phyloP scores from a whole-genome alignment of 257 asterid genomes.

The Jacaranda mimosifolia region DNA sequence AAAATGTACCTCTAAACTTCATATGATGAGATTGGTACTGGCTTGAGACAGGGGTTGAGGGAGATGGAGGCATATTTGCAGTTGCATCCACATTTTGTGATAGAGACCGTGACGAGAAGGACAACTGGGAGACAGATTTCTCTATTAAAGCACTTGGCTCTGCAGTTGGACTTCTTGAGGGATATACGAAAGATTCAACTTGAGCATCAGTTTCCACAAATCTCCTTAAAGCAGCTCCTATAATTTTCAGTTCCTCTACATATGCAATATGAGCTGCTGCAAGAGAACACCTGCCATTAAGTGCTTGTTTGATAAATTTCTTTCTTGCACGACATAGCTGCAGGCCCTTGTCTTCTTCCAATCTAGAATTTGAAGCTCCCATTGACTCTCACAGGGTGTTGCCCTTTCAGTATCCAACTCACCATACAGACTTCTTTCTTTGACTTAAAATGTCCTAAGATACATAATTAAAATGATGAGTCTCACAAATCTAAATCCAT shows the following conservation, averaged over 20 bases:
- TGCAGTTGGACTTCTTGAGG: constrained; percentile 55
- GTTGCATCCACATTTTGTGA: constrained; percentile 60
- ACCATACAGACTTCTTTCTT: constrained; percentile 35
- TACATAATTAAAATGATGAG: constrained; percentile 7
- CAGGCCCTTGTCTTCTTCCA: constrained; percentile 90
- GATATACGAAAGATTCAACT: constrained; percentile 54
- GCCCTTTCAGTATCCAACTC: constrained; percentile 36
- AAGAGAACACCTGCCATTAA: constrained; percentile 86
- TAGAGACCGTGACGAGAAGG: constrained; percentile 65
- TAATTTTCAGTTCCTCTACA: constrained; percentile 65
- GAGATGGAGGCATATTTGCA: constrained; percentile 61
- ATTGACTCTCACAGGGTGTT: constrained; percentile 44
- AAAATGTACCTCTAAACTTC: constrained; percentile 72
- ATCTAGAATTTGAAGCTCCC: constrained; percentile 88
- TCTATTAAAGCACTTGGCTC: constrained; percentile 57
- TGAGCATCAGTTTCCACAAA: constrained; percentile 79
- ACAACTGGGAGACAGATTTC: constrained; percentile 66
- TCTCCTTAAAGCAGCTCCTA: constrained; percentile 74
- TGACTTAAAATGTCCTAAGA: constrained; percentile 27
- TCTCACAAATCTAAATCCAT: constrained; percentile 1
- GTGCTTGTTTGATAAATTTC: constrained; percentile 93
- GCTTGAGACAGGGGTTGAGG: constrained; percentile 61
- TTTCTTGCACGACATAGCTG: constrained; percentile 93
- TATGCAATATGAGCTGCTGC: constrained; percentile 89
- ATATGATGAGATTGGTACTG: constrained; percentile 65